Evolutionary conservation across 2,329 filamentous ascomycete species (phyloP), one percentile per base, ranked within the genome.

Genomic region (Aspergillus fructus): DNA sequence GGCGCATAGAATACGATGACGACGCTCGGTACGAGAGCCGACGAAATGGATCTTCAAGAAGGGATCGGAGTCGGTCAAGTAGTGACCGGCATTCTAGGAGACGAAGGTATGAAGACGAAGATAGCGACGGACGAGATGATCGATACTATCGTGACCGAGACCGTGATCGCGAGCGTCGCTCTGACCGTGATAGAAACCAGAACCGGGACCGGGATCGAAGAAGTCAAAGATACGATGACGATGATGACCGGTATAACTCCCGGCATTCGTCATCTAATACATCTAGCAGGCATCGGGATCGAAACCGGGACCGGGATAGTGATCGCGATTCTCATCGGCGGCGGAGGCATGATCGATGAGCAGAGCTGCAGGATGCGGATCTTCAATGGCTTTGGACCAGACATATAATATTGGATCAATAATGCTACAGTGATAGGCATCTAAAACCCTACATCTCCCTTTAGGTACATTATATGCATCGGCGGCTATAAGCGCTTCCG

Each of bases 81-180:
- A 63, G 71, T 43, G 69, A 73, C 51, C 69, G 70, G 24, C 66
- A 75, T 50, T 72, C 71, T 17, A 66, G 70, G 49, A 68, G 71
- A 39, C 73, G 71, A 40, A 69, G 68, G 42, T 70, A 76, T 56
- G 69, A 71, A 6, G 78, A 79, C 61, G 70, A 69, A 30, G 71
- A 66, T 57, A 62, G 64, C 48, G 70, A 66, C 21, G 62, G 68
- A 33, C 66, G 62, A 48, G 68, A 71, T 55, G 71, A 76, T 54
- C 70, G 72, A 34, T 66, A 73, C 45, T 70, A 73, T 58, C 68
- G 68, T 27, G 71, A 76, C 50, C 68, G 70, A 41, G 72, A 74
- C 50, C 66, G 69, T 5, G 68, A 73, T 19, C 46, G 46, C 21
- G 24, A 55, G 46, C 53, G 47, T 46, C 53, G 47, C 39, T 61